These are phyloP conservation scores for Leucogyrophana mollusca DNA, from an alignment of 768 basidiomycete species.

Conservation along the genomic window DNA sequence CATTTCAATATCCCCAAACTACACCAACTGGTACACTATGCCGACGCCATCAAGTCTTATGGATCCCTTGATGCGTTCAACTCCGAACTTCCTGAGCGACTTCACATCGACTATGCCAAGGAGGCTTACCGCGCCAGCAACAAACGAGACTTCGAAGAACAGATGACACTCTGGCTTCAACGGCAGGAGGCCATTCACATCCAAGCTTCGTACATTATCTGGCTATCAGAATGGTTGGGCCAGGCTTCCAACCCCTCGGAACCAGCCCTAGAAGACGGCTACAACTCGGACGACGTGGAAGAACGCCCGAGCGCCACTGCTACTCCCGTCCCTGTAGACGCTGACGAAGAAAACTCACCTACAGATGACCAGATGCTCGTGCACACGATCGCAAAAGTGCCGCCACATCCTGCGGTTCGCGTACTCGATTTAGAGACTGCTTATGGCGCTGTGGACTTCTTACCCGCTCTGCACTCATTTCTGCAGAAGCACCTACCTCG, in stretches of 20 bases:
- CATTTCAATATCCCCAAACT: constrained; percentile 40
- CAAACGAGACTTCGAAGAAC: constrained; percentile 26
- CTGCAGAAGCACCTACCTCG: not conserved
- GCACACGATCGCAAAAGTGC: constrained; percentile 1
- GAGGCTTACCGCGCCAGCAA: constrained; percentile 21
- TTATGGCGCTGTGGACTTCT: constrained; percentile 6
- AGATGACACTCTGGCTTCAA: constrained; percentile 40
- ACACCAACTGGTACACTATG: constrained; percentile 30
- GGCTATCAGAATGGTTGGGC: too few relatives aligned
- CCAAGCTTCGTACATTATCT: constrained; percentile 26
- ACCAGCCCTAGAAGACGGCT: too few relatives aligned
- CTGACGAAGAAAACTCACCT: too few relatives aligned
- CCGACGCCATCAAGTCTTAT: constrained; percentile 18
- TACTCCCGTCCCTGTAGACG: too few relatives aligned
- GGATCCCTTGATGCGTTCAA: constrained; percentile 33
- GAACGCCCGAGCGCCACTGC: too few relatives aligned
- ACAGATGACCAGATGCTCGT: not conserved
- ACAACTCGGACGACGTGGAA: too few relatives aligned
- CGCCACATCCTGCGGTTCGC: not conserved
- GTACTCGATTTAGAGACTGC: not conserved
- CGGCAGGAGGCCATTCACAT: constrained; percentile 32
- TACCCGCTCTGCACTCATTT: constrained; percentile 4
- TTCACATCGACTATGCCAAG: constrained; percentile 46
- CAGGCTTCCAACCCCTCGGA: too few relatives aligned
- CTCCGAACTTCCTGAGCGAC: constrained; percentile 34